Conservation (phyloP, 73 alveolate genomes). For the Paramecium primaurelia region DNA sequence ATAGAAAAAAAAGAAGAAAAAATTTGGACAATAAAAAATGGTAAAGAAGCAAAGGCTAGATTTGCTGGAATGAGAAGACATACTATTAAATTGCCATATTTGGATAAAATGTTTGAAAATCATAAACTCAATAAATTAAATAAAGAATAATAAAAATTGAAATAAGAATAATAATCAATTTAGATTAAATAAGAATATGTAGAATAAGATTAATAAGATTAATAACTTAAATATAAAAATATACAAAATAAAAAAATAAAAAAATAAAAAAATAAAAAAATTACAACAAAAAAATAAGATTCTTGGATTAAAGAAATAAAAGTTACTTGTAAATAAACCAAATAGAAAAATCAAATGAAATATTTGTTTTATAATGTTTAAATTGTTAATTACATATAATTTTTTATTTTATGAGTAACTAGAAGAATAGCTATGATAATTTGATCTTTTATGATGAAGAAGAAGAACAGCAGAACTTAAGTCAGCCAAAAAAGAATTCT, state of each 20-base stretch:
- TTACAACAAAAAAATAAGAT: neutral
- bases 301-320: neutral
- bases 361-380: neutral
- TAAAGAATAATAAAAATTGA: neutral
- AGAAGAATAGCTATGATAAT: neutral
- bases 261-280: neutral
- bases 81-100: constrained; percentile 12
- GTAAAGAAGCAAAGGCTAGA: constrained; percentile 35
- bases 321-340: neutral
- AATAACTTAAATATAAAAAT: neutral
- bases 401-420: neutral
- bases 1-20: neutral
- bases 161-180: neutral
- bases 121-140: neutral
- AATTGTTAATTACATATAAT: neutral
- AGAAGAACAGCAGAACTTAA: neutral
- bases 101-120: neutral
- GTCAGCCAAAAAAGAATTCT: neutral
- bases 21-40: neutral
- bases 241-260: neutral
- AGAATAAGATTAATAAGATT: neutral
- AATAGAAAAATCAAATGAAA: neutral
- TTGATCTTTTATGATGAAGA: neutral
- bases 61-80: constrained; percentile 38
- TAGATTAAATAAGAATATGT: neutral